phyloP scores from a whole-genome alignment of 805 yeast genomes.

The Candida coquimbonensis region DNA sequence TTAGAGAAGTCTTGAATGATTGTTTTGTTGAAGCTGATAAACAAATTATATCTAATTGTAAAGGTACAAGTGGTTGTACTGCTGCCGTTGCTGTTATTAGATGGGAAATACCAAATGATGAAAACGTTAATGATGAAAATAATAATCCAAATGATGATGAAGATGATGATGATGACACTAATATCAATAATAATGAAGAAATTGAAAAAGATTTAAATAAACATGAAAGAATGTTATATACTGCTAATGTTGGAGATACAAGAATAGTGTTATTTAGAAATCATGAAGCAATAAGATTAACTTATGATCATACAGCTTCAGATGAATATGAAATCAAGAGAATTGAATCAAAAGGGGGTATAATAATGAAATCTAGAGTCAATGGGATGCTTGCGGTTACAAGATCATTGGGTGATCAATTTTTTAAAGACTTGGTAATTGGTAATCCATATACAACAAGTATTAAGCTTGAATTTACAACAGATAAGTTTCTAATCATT shows the following conservation, averaged over 20 bases:
- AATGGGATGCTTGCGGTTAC: slow-evolving; percentile 95
- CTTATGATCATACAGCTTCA: slow-evolving; percentile 91
- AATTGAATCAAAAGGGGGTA: slow-evolving; percentile 73
- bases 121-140: slow-evolving; percentile 2
- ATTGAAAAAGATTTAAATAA: slow-evolving; percentile 10
- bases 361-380: slow-evolving; percentile 83
- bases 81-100: slow-evolving; percentile 90
- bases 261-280: slow-evolving; percentile 70
- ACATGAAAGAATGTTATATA: slow-evolving; percentile 73
- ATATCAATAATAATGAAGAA: not conserved
- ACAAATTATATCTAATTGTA: slow-evolving; percentile 48
- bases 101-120: slow-evolving; percentile 55
- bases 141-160: not conserved
- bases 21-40: slow-evolving; percentile 74
- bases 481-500: slow-evolving; percentile 74
- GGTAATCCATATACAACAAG: slow-evolving; percentile 92
- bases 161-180: not conserved
- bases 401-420: slow-evolving; percentile 87
- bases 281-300: slow-evolving; percentile 70
- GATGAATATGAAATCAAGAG: slow-evolving; percentile 73
- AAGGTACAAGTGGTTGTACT: slow-evolving; percentile 84
- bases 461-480: slow-evolving; percentile 51
- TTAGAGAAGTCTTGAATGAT: slow-evolving; percentile 58
- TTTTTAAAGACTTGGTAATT: slow-evolving; percentile 80
- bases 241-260: slow-evolving; percentile 94